These are phyloP conservation scores for Citeromyces matritensis DNA, from an alignment of 805 yeast species.

Conservation along the genomic window DNA sequence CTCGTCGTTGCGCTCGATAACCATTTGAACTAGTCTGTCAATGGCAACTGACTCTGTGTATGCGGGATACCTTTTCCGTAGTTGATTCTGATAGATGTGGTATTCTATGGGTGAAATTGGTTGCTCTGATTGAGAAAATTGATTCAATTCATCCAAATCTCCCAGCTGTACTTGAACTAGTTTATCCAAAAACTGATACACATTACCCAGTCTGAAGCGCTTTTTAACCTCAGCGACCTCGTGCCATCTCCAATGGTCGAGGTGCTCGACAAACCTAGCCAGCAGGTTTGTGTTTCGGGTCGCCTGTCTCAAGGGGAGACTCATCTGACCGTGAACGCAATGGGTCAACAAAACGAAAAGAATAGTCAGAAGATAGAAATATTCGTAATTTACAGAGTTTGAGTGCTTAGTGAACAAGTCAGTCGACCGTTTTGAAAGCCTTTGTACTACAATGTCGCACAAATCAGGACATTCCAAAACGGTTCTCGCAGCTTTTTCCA, in stretches of 20 bases:
- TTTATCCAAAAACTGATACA: slow-evolving; percentile 38
- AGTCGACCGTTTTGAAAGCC: no score
- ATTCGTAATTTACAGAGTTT: background rate
- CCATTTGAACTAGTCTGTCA: slow-evolving; percentile 26
- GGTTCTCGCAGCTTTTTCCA: no score
- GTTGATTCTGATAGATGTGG: slow-evolving; percentile 62
- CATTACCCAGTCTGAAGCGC: slow-evolving; percentile 34
- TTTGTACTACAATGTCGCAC: no score
- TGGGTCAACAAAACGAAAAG: background rate
- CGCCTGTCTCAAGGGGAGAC: slow-evolving; percentile 4
- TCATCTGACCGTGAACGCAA: slow-evolving; percentile 4
- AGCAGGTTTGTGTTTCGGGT: slow-evolving; percentile 19
- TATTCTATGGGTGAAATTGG: slow-evolving; percentile 67
- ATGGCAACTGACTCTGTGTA: slow-evolving; percentile 23
- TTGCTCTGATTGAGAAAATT: slow-evolving; percentile 18
- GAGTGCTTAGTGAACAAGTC: background rate
- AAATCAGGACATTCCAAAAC: no score
- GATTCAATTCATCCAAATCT: slow-evolving; percentile 23
- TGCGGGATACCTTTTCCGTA: slow-evolving; percentile 63
- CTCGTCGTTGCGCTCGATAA: slow-evolving; percentile 4
- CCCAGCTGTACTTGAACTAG: slow-evolving; percentile 52
- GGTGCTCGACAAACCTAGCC: slow-evolving; percentile 24
- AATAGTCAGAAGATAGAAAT: background rate
- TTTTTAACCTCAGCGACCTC: slow-evolving; percentile 11
- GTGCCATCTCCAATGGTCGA: slow-evolving; percentile 58